Evolutionary conservation across 2,329 filamentous ascomycete species (phyloP), one percentile per base, ranked within the genome.

Genomic region (Ploettnerulaceae sp.): DNA sequence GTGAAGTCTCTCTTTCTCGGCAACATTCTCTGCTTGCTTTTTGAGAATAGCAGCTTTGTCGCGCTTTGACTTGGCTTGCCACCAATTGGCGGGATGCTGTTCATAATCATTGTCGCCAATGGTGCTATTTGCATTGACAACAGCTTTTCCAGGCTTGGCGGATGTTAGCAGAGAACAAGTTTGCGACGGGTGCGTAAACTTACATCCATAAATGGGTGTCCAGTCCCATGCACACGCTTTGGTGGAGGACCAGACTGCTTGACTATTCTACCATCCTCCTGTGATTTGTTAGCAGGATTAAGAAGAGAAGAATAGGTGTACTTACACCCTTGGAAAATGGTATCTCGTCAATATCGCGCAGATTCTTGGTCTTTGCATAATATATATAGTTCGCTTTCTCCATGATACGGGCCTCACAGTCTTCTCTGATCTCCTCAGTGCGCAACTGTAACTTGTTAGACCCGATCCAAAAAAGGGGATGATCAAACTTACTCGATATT

Each of bases 291-390:
- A 56, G 51, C 24, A 41, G 14, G 7, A 4, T 24, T n/a, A 14
- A 37, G 3, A 21, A 7, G 8, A 26, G 36, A 14, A 17, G 18
- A 2, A 9, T 15, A 32, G 11, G 24, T n/a, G n/a, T n/a, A 57
- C 57, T 58, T 56, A 60, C 58, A n/a, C 46, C 46, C 36, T 51
- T 47, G 14, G 52, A 48, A 22, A 57, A 58, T 7, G 57, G 53
- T 37, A 56, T 56, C 5, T 54, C 48, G 26, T 58, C 53, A 12
- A 57, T n/a, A 15, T 37, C 34, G 17, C 40, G 28, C 26, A 38
- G 34, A 36, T 49, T 46, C n/a, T 32, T 42, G 17, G n/a, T 17
- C n/a, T 28, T 25, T 21, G 53, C 49, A 7, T 45, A 31, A 17
- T 53, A 48, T 18, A 57, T 45, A 31, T 60, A 54, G 24, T 54